Conservation (phyloP, 257 asterid species). For the Primulina eburnea region DNA sequence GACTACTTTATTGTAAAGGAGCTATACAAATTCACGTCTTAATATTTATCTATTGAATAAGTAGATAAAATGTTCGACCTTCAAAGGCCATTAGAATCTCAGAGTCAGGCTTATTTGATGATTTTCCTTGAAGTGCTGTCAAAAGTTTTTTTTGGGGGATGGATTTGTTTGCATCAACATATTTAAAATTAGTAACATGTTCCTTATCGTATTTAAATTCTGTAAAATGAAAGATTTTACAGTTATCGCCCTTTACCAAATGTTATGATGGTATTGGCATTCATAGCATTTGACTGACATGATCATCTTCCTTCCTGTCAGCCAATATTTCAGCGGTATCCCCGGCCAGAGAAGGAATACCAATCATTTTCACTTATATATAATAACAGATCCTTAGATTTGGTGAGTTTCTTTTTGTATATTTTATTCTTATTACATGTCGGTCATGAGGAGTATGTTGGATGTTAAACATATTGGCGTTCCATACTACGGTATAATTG, state of each 20-base stretch:
- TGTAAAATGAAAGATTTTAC: not conserved
- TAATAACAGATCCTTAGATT: constrained; percentile 75
- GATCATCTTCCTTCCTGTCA: constrained; percentile 29
- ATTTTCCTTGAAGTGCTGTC: not conserved
- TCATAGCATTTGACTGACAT: constrained; percentile 25
- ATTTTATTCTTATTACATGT: not conserved
- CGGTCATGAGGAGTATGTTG: constrained; percentile 6
- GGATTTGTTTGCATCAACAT: no score
- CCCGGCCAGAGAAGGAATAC: constrained; percentile 96
- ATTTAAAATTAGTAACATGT: not conserved
- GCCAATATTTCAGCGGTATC: constrained; percentile 85
- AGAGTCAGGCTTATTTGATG: constrained; percentile 16
- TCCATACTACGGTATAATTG: constrained; percentile 7
- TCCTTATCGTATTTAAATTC: constrained; percentile 10
- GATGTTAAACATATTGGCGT: constrained; percentile 3
- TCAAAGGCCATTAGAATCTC: not conserved
- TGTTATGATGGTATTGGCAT: not conserved
- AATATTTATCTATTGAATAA: no score
- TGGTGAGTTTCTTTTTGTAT: constrained; percentile 59
- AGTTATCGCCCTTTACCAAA: not conserved
- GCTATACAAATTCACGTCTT: no score
- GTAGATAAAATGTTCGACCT: no score
- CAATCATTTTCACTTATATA: constrained; percentile 88
- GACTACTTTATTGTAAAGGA: no score
- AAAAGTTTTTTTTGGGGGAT: no score